Conservation (phyloP, 768 basidiomycete species). For the Leccinum fibrillosum region DNA sequence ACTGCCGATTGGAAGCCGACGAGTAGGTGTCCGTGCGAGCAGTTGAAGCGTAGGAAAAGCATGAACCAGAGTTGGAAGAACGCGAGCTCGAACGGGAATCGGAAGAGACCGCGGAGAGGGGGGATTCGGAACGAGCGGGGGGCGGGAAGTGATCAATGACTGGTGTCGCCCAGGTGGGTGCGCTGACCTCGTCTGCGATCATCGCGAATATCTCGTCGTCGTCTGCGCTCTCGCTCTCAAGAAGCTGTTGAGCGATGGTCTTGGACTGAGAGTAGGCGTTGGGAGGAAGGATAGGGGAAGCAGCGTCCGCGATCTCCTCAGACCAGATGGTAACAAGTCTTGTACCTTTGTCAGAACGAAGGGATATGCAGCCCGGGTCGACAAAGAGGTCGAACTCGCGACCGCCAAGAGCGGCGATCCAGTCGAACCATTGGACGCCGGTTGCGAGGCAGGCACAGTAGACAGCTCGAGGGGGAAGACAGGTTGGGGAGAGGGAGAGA, state of each 20-base stretch:
- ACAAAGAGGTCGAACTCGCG: slow-evolving; percentile 76
- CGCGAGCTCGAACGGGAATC: slow-evolving; percentile 53
- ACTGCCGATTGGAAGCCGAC: slow-evolving; percentile 39
- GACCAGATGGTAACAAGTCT: slow-evolving; percentile 68
- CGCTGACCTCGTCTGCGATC: slow-evolving; percentile 68
- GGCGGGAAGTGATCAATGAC: slow-evolving; percentile 57
- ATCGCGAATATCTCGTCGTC: slow-evolving; percentile 72
- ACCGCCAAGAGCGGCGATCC: slow-evolving; percentile 68
- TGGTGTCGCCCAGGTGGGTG: slow-evolving; percentile 69
- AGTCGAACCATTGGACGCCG: slow-evolving; percentile 77
- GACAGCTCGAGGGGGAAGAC: slow-evolving; percentile 67
- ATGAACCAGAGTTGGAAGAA: slow-evolving; percentile 72
- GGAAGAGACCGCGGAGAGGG: slow-evolving; percentile 53
- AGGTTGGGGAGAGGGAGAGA: slow-evolving; percentile 66
- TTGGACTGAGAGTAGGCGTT: slow-evolving; percentile 35
- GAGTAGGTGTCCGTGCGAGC: slow-evolving; percentile 52
- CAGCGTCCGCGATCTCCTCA: slow-evolving; percentile 40
- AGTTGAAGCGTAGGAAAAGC: slow-evolving; percentile 63
- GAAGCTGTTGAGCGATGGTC: slow-evolving; percentile 72
- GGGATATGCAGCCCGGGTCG: slow-evolving; percentile 74
- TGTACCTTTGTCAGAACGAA: slow-evolving; percentile 50
- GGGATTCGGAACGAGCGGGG: slow-evolving; percentile 51
- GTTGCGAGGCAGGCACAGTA: slow-evolving; percentile 68
- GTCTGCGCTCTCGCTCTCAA: slow-evolving; percentile 67
- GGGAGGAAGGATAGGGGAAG: slow-evolving; percentile 17